These are phyloP conservation scores for Colletotrichum eremochloae DNA, from an alignment of 2,329 filamentous ascomycete genomes.

Conservation along the genomic window DNA sequence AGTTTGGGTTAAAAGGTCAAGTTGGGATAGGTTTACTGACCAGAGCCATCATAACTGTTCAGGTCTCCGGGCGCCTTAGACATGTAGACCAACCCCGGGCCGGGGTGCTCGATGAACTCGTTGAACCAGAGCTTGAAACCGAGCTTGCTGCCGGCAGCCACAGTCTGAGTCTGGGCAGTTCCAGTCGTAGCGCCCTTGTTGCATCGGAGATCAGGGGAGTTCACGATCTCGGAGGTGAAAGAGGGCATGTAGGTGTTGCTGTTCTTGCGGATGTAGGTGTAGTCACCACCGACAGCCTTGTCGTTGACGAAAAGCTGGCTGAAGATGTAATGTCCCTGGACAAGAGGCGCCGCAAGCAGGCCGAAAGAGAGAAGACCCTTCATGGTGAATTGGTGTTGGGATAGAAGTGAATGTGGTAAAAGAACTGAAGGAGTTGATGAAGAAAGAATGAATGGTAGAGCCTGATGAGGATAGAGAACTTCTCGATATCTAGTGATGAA, in stretches of 20 bases:
- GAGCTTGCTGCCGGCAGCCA: slow-evolving; percentile 23
- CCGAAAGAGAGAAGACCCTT: slow-evolving; percentile 6
- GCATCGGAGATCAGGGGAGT: slow-evolving; percentile 24
- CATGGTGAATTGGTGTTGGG: background rate
- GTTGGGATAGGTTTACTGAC: no score
- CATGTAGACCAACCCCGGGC: slow-evolving; percentile 36
- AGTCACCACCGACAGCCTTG: slow-evolving; percentile 34
- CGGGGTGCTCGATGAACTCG: slow-evolving; percentile 30
- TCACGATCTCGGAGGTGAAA: background rate
- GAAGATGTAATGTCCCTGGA: slow-evolving; percentile 44
- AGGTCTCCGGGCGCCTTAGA: slow-evolving; percentile 23
- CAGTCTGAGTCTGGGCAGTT: slow-evolving; percentile 8
- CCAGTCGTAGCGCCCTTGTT: slow-evolving; percentile 14
- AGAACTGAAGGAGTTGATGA: background rate
- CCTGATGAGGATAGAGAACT: background rate
- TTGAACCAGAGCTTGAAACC: slow-evolving; percentile 29
- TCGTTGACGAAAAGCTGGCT: slow-evolving; percentile 42
- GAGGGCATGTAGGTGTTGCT: slow-evolving; percentile 33
- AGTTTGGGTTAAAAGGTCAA: no score
- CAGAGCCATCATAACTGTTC: slow-evolving; percentile 37
- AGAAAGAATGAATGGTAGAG: background rate
- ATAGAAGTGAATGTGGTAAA: slow-evolving; percentile 2
- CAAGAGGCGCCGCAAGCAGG: slow-evolving; percentile 9
- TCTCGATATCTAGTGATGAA: background rate
- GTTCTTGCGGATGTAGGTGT: slow-evolving; percentile 39